Base-by-base conservation (phyloP, 1,284 basidiomycete genomes). In the Cystobasidium sp. region DNA sequence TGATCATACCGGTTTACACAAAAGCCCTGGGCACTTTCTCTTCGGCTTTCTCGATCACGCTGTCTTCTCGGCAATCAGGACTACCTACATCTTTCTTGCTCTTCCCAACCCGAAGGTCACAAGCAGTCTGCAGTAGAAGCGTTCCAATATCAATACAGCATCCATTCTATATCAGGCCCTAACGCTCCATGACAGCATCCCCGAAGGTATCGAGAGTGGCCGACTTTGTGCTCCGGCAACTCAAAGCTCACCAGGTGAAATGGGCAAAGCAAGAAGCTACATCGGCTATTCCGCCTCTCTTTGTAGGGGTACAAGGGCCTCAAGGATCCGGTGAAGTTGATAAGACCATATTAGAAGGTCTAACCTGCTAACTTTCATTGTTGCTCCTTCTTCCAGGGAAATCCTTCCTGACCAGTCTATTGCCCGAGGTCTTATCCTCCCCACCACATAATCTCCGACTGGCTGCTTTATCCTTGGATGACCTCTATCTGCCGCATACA, bases 261-360 rank as follows among this genome's bases (percentile, higher is more conserved):
- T 58, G 53, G 49, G 39, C 49, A 31, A 47, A 43, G 51, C 22
- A 43, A 22, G 55, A 24, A 46, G 66, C 22, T 37, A 44, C 53
- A 68, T 41, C 63, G 20, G 16, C 66, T 10, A 72, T 73, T 8
- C 59, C 75, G 22, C 82, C 83, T 5, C 76, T 83, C n/a, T 77
- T 84, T 75, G 87, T 94, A 9, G 92, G 89, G 0, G 80, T 95
- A 14, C 93, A 95, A 83, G 93, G 93, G 0, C 92, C 93, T 0
- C 93, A 95, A 61, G 83, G 83, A 4, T 80, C 77, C 56, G 81
- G 81, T 79, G 55, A 52, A 77, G 74, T 14, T 43, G 1, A 9
- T 6, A 0, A 39, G 46, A 14, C 1, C 18, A 20, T 10, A 18
- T 24, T 10, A 44, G 31, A 31, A 37, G 39, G 6, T 52, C 18